Percentiles rank a stretch among this genome's conserved stretches.
phyloP scores from a whole-genome alignment of 768 basidiomycete species.

The Tylopilus rubrobrunneus region DNA sequence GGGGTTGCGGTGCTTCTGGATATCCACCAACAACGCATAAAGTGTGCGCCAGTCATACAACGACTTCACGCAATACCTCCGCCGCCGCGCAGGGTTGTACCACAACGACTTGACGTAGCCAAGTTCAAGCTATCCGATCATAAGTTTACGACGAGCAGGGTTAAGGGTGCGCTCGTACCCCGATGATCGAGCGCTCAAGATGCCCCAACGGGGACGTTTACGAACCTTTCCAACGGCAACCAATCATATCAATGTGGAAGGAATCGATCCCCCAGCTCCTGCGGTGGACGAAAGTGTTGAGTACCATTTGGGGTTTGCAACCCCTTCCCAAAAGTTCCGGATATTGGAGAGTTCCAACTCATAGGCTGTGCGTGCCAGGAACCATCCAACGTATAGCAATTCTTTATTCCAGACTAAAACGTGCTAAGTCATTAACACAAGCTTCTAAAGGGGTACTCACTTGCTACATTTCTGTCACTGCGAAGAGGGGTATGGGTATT shows the following conservation, averaged over 20 bases:
- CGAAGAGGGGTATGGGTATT: neutral
- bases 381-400: neutral
- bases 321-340: neutral
- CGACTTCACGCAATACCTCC: slow-evolving; percentile 61
- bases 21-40: slow-evolving; percentile 43
- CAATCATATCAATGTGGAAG: slow-evolving; percentile 33
- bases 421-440: neutral
- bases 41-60: slow-evolving; percentile 63
- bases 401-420: neutral
- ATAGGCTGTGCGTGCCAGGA: neutral
- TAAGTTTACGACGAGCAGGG: neutral
- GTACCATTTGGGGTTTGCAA: neutral
- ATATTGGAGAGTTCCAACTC: neutral
- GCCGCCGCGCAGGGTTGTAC: slow-evolving; percentile 64
- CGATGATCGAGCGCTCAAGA: slow-evolving; percentile 37
- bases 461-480: neutral
- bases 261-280: neutral
- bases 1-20: slow-evolving; percentile 20
- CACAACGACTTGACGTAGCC: slow-evolving; percentile 59
- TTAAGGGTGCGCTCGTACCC: slow-evolving; percentile 23
- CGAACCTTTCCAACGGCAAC: slow-evolving; percentile 36
- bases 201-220: slow-evolving; percentile 37
- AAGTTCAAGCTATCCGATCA: slow-evolving; percentile 58
- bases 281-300: neutral
- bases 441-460: neutral